Conservation (phyloP, 805 yeast genomes). For the Zygosaccharomyces gambellarensis region DNA sequence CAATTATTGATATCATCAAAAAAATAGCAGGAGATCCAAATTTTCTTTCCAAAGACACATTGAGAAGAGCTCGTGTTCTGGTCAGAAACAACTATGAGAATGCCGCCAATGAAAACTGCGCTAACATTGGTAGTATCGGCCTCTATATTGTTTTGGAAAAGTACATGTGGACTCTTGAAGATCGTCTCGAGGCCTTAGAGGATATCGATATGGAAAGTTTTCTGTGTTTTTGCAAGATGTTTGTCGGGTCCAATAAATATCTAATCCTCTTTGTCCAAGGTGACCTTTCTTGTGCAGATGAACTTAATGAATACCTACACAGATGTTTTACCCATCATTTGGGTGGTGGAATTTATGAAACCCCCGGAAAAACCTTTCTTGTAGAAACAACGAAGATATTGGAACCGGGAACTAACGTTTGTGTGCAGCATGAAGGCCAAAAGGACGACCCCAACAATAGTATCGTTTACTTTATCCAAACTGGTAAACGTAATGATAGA, state of each 20-base stretch:
- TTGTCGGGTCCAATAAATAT: slow-evolving; percentile 33
- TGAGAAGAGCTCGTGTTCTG: slow-evolving; percentile 45
- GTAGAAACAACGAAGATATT: slow-evolving; percentile 35
- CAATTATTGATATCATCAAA: slow-evolving; percentile 35
- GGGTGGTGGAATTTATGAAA: slow-evolving; percentile 2
- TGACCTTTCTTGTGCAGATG: slow-evolving; percentile 33
- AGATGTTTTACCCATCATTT: slow-evolving; percentile 30
- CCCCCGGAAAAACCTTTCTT: neutral
- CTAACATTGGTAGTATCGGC: slow-evolving; percentile 47
- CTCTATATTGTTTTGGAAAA: slow-evolving; percentile 52
- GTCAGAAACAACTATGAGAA: slow-evolving; percentile 46
- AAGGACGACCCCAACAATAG: slow-evolving; percentile 48
- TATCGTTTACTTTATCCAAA: slow-evolving; percentile 51
- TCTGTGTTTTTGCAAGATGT: slow-evolving; percentile 25
- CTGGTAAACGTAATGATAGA: slow-evolving; percentile 43
- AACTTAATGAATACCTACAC: slow-evolving; percentile 25
- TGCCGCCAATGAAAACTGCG: slow-evolving; percentile 42
- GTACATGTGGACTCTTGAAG: slow-evolving; percentile 49
- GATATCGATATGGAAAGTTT: slow-evolving; percentile 39
- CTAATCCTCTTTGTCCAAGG: slow-evolving; percentile 51
- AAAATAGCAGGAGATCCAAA: slow-evolving; percentile 15
- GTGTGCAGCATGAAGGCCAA: slow-evolving; percentile 35
- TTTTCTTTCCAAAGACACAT: slow-evolving; percentile 31
- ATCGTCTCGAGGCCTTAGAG: slow-evolving; percentile 53
- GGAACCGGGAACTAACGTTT: slow-evolving; percentile 36